Evolutionary conservation across 345 rosid genomes (phyloP), one percentile per base, ranked within the genome.

Genomic region (Bruguiera gymnorhiza): DNA sequence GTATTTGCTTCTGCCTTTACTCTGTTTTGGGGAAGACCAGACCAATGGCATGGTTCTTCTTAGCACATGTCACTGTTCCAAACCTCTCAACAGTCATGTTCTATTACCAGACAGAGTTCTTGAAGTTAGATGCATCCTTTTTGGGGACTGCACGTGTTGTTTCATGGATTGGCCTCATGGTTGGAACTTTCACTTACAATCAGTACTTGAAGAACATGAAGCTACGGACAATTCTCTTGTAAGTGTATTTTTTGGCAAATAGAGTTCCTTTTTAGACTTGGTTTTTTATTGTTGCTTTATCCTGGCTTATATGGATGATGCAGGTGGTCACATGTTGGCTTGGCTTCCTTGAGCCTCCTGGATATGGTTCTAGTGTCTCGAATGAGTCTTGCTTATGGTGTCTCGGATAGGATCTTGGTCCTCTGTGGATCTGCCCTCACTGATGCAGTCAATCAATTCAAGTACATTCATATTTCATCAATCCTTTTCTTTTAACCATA

Each of bases 11-110:
- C 24, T 75, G 57, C 36, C 63, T 60, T 60, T 71, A 52, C 52
- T 67, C 46, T 70, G 67, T 16, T 67, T 32, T 54, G 76, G 65
- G 82, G 57, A 69, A 75, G 78, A 48, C 50, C 82, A 95, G 99
- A 77, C 94, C 99, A 21, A 95, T 92, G 99, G 79, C 94, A 32
- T 92, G 99, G 98, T 95, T 95, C 83, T 95, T 92, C 88, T 78
- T 95, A 20, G 97, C 96, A 43, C 93, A 87, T 8, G 75, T 95
- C 62, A 87, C 92, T 13, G 81, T 95, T 55, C 99, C 99, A 60
- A 92, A 92, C 86, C 87, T 95, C 80, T 92, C 98, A 57, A 95
- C 96, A 0, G 86, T 86, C 69, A 86, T 95, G 94, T 95, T 95
- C 83, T 92, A 95, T 78, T 95, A 95, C 87, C 98, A 87, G 81